Evolutionary conservation across 768 basidiomycete species (phyloP).

Genomic region (Astraeus odoratus): DNA sequence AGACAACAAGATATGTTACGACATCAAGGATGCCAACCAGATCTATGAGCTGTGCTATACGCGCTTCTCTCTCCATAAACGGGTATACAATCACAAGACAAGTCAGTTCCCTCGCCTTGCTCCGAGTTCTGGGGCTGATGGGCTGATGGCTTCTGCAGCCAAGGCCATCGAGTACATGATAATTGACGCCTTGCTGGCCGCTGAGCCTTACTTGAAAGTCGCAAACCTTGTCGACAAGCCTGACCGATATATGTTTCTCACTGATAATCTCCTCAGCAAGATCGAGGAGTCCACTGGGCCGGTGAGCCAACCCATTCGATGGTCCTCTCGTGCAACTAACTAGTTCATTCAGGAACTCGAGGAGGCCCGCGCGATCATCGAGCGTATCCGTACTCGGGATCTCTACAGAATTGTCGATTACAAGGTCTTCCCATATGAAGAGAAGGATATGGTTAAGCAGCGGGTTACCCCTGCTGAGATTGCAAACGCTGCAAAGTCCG

Average conservation of each 20-base stretch:
- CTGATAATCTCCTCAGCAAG: constrained; percentile 55
- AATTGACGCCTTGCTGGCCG: constrained; percentile 66
- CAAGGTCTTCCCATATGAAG: constrained; percentile 38
- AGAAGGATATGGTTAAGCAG: constrained; percentile 19
- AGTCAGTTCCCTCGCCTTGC: constrained; percentile 33
- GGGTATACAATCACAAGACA: constrained; percentile 77
- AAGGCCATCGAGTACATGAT: constrained; percentile 81
- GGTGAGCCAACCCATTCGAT: constrained; percentile 5
- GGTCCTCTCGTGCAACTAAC: neutral
- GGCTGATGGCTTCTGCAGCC: constrained; percentile 32
- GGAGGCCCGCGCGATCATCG: constrained; percentile 51
- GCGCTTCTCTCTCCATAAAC: constrained; percentile 76
- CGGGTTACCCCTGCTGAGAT: constrained; percentile 36
- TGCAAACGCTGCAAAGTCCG: constrained; percentile 34
- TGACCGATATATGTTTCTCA: constrained; percentile 53
- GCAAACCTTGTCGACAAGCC: constrained; percentile 51
- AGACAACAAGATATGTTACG: constrained; percentile 68
- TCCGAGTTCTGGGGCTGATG: neutral
- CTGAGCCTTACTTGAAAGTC: constrained; percentile 59
- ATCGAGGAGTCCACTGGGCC: constrained; percentile 48
- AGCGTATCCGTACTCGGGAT: constrained; percentile 54
- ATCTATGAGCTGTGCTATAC: constrained; percentile 69
- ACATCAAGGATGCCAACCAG: constrained; percentile 74
- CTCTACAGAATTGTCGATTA: constrained; percentile 68
- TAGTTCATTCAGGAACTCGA: constrained; percentile 51